Percentiles rank a stretch among this genome's conserved stretches.
phyloP scores from a whole-genome alignment of 2,329 filamentous ascomycete species.

The Trichoderma sp. region DNA sequence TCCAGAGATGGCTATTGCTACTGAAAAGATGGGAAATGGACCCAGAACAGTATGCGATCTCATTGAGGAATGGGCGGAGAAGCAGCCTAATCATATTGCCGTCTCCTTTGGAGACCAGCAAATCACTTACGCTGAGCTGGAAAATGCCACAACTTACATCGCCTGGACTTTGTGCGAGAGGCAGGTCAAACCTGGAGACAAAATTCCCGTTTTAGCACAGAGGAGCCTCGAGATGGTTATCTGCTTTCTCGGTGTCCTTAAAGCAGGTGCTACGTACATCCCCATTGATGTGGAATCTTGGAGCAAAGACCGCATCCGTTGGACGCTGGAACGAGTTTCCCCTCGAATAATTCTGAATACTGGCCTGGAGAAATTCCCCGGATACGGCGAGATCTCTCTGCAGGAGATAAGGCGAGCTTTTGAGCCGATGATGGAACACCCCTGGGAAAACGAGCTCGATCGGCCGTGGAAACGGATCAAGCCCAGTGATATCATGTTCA shows the following conservation, averaged over 20 bases:
- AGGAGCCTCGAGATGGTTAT: conserved; percentile 9
- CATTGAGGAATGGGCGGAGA: conserved; percentile 8
- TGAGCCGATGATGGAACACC: not conserved
- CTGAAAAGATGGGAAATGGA: not conserved
- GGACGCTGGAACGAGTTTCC: conserved; percentile 1
- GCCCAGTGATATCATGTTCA: not conserved
- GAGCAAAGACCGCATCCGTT: conserved; percentile 10
- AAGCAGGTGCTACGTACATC: conserved; percentile 1
- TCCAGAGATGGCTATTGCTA: not conserved
- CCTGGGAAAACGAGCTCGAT: not conserved
- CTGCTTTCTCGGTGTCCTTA: conserved; percentile 1
- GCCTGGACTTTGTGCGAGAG: not conserved
- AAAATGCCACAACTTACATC: conserved; percentile 6
- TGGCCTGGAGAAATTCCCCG: not conserved
- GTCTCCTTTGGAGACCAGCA: not conserved
- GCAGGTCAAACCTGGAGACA: not conserved
- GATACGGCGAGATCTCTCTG: not conserved
- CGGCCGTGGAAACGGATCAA: not conserved
- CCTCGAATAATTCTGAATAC: conserved; percentile 1
- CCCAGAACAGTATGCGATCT: conserved; percentile 10
- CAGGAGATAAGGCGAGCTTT: not conserved
- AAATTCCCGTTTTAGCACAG: conserved; percentile 7
- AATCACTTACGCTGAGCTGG: conserved; percentile 7
- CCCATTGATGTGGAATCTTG: conserved; percentile 12
- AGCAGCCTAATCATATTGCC: conserved; percentile 3